These are phyloP conservation scores for Paramecium primaurelia DNA, from an alignment of 73 alveolate genomes.

Conservation along the genomic window DNA sequence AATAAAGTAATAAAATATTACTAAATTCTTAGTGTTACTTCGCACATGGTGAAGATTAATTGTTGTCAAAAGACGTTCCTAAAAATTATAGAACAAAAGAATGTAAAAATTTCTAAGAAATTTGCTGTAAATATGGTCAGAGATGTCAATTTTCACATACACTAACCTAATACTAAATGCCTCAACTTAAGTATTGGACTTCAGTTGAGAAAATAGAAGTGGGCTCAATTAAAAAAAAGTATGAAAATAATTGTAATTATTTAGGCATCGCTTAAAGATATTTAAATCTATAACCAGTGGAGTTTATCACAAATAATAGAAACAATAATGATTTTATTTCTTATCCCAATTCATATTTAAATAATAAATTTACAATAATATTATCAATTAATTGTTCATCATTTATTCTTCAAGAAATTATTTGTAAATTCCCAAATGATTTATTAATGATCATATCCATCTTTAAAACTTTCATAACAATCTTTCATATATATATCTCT, in stretches of 20 bases:
- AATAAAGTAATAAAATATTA: not conserved
- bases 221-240: slow-evolving; percentile 40
- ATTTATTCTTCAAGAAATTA: not conserved
- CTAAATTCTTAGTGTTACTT: not conserved
- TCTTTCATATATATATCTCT: not conserved
- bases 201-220: slow-evolving; percentile 24
- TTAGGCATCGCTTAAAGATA: slow-evolving; percentile 29
- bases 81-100: slow-evolving; percentile 20
- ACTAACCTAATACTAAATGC: not conserved
- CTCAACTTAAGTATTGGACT: slow-evolving; percentile 37
- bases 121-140: not conserved
- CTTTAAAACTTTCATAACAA: not conserved
- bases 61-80: not conserved
- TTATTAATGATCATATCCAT: not conserved
- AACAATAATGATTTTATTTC: not conserved
- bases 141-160: slow-evolving; percentile 20
- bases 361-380: not conserved
- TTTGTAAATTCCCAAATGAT: not conserved
- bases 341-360: not conserved
- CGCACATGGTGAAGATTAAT: slow-evolving; percentile 22
- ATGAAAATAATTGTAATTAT: not conserved
- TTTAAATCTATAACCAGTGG: slow-evolving; percentile 35
- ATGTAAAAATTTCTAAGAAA: not conserved
- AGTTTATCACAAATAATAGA: not conserved
- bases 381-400: not conserved